phyloP scores from a whole-genome alignment of 106 monocot species.

The Dioscorea zingiberensis region DNA sequence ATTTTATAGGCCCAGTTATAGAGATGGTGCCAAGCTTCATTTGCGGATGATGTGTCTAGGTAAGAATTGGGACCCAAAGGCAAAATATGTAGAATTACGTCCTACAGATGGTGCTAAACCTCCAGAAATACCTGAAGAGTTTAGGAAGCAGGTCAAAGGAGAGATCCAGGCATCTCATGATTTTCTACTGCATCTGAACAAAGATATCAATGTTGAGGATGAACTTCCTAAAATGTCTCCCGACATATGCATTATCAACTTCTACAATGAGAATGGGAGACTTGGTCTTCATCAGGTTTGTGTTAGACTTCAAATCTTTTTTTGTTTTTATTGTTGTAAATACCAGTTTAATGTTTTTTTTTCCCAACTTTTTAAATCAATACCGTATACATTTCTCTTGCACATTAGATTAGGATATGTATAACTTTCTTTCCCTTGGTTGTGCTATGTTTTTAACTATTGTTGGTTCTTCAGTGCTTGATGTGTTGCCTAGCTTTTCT shows the following conservation, averaged over 20 bases:
- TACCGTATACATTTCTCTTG: too few species aligned
- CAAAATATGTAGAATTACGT: slow-evolving; percentile 36
- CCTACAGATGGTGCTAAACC: slow-evolving; percentile 38
- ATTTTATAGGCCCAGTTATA: slow-evolving; percentile 62
- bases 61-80: slow-evolving; percentile 71
- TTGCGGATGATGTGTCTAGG: slow-evolving; percentile 80
- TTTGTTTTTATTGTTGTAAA: too few species aligned
- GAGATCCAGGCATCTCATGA: slow-evolving; percentile 33
- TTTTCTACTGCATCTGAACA: slow-evolving; percentile 1
- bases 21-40: slow-evolving; percentile 47
- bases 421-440: too few species aligned
- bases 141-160: slow-evolving; percentile 32
- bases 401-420: too few species aligned
- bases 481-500: too few species aligned
- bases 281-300: slow-evolving; percentile 70
- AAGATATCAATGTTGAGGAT: not conserved
- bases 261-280: slow-evolving; percentile 36
- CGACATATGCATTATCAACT: slow-evolving; percentile 64
- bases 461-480: too few species aligned
- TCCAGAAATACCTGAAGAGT: slow-evolving; percentile 39
- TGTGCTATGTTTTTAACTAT: too few species aligned
- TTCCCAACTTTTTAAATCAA: too few species aligned
- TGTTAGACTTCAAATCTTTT: too few species aligned
- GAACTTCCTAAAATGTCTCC: slow-evolving; percentile 55
- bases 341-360: too few species aligned